phyloP scores from a whole-genome alignment of 2,329 filamentous ascomycete genomes.

The Verticillium klebahnii region DNA sequence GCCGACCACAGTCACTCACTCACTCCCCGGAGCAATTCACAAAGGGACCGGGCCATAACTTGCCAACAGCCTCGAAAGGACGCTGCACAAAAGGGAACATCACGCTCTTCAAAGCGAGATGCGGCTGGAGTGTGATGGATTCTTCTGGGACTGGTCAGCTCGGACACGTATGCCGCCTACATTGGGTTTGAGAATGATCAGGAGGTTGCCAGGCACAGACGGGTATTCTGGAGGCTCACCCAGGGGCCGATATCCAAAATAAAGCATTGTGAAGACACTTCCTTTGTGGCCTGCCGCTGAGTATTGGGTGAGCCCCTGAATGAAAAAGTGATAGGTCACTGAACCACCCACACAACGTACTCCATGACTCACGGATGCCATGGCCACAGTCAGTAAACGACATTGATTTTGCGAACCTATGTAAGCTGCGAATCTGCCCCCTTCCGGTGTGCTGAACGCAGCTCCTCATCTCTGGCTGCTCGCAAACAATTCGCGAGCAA shows the following conservation, averaged over 20 bases:
- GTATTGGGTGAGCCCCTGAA: not conserved
- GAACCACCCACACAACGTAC: too few species aligned
- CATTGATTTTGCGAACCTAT: not conserved
- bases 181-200: too few species aligned
- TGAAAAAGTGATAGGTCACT: not conserved
- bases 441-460: not conserved
- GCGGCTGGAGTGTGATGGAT: not conserved
- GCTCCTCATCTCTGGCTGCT: not conserved
- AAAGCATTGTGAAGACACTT: not conserved
- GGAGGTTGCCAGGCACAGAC: too few species aligned
- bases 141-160: too few species aligned
- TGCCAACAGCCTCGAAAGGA: not conserved
- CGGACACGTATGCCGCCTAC: too few species aligned
- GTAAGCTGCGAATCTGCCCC: not conserved
- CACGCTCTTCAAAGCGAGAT: not conserved
- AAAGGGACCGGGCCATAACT: not conserved
- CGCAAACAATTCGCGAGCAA: not conserved
- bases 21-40: too few species aligned
- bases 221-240: too few species aligned
- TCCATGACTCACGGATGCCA: too few species aligned
- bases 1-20: too few species aligned
- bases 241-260: not conserved
- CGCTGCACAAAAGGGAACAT: not conserved
- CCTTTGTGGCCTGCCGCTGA: not conserved
- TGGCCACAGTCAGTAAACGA: not conserved